phyloP scores from a whole-genome alignment of 768 basidiomycete genomes.

The Tricholoma hemisulphureum region DNA sequence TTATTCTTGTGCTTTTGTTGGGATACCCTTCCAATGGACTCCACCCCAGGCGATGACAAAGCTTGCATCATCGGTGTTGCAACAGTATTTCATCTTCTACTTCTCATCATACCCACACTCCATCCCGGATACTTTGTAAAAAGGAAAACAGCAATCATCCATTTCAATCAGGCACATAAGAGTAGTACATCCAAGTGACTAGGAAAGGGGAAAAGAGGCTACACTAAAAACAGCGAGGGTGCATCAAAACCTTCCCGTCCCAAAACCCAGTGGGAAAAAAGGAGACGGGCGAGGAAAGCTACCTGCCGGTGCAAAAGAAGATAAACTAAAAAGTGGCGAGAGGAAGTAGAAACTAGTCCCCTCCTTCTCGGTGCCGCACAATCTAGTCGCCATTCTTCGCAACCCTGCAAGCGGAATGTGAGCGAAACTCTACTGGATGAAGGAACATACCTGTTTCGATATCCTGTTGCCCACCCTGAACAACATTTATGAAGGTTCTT shows the following conservation, averaged over 20 bases:
- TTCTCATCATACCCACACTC: too few species aligned
- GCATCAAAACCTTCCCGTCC: slow-evolving; percentile 1
- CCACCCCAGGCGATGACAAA: too few species aligned
- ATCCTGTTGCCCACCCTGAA: too few species aligned
- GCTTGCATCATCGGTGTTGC: too few species aligned
- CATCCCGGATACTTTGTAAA: too few species aligned
- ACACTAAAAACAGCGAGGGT: not conserved
- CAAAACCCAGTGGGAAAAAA: slow-evolving; percentile 2
- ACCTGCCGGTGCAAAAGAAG: not conserved
- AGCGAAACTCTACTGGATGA: not conserved
- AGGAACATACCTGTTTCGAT: not conserved
- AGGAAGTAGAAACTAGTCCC: not conserved
- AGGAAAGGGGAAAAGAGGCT: not conserved
- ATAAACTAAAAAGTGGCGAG: not conserved
- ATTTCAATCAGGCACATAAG: too few species aligned
- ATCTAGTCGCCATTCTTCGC: not conserved
- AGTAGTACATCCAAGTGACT: not conserved
- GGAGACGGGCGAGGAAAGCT: not conserved
- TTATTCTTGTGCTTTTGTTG: too few species aligned
- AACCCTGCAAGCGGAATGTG: not conserved
- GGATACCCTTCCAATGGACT: too few species aligned
- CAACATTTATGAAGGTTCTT: not conserved
- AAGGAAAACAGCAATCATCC: too few species aligned
- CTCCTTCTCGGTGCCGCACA: not conserved
- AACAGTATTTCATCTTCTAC: too few species aligned